A percentile compares a stretch with the other conserved stretches of the same genome.
These are phyloP conservation scores for Bromus sterilis DNA, from an alignment of 176 grass and related monocot species.

Conservation along the genomic window DNA sequence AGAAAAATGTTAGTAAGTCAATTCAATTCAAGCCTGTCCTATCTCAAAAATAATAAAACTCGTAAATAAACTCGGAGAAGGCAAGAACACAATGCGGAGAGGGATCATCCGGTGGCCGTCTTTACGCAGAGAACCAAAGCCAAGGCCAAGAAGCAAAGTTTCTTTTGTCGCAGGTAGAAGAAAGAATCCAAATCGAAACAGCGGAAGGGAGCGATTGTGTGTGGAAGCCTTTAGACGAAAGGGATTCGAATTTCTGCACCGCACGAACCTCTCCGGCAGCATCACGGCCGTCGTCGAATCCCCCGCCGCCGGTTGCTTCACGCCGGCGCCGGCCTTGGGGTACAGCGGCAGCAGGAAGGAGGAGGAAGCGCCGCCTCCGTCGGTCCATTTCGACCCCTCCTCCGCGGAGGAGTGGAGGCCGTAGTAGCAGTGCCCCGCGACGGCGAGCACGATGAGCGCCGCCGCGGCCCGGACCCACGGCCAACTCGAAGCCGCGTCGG, in stretches of 20 bases:
- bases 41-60: too few relatives aligned
- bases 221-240: background rate
- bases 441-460: conserved; percentile 18
- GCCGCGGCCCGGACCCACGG: background rate
- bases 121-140: too few relatives aligned
- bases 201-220: background rate
- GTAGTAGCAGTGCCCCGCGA: conserved; percentile 39
- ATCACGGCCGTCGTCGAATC: conserved; percentile 33
- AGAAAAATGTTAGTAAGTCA: background rate
- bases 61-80: too few relatives aligned
- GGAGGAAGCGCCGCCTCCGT: conserved; percentile 22
- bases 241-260: background rate
- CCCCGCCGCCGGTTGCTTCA: background rate
- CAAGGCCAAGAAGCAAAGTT: background rate
- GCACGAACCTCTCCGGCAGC: conserved; percentile 52
- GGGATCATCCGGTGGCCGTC: too few relatives aligned
- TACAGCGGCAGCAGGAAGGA: conserved; percentile 65
- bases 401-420: conserved; percentile 25
- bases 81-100: background rate
- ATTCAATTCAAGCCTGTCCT: too few relatives aligned
- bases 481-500: background rate
- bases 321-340: conserved; percentile 17
- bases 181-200: background rate
- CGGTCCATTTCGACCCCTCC: background rate
- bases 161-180: background rate